Evolutionary conservation across 371 early-diverging fungal species (phyloP), one percentile per base, ranked within the genome.

Genomic region (Mortierella sp.): DNA sequence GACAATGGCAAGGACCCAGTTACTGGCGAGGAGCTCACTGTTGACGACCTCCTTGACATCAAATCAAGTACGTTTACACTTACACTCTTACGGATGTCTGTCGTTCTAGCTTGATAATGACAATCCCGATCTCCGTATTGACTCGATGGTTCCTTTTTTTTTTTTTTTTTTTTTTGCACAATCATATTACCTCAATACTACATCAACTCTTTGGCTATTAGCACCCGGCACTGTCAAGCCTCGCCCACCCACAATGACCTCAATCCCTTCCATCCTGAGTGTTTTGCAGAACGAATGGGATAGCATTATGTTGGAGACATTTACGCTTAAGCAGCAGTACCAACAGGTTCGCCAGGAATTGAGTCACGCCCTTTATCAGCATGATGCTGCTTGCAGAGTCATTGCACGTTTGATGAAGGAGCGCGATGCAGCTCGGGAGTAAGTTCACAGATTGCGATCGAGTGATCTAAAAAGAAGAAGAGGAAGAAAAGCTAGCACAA

Each of bases 231-330:
- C 86, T 4, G 92, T 95, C 47, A 90, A 88, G 70, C 98, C 98
- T 43, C 91, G 97, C 26, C 95, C 95, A 37, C 96, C 98, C 11
- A 91, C 94, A 43, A 84, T 94, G 67, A 94, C 95, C 28, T 97
- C 97, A 51, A 89, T 98, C 46, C 98, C 98, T 15, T 92, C 96
- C 26, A 84, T 97, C 44, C 86, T 98, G n/a, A 85, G 92, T 19
- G 84, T 92, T 2, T 89, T 98, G 59, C 98, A 98, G 75, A 93
- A 94, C 81, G 97, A 97, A 77, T 98, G 96, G 96, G 98, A 98
- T 75, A 87, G 94, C 47, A 84, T 95, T 11, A 95, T 98, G 89
- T 87, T 98, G 45, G 98, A 97, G 83, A 93, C 95, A 2, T 94
- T 92, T 70, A 90, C 92, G 44, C 86, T 98, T 70, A 95, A 94